phyloP scores from a whole-genome alignment of 345 rosid species.

The Corchorus capsularis region DNA sequence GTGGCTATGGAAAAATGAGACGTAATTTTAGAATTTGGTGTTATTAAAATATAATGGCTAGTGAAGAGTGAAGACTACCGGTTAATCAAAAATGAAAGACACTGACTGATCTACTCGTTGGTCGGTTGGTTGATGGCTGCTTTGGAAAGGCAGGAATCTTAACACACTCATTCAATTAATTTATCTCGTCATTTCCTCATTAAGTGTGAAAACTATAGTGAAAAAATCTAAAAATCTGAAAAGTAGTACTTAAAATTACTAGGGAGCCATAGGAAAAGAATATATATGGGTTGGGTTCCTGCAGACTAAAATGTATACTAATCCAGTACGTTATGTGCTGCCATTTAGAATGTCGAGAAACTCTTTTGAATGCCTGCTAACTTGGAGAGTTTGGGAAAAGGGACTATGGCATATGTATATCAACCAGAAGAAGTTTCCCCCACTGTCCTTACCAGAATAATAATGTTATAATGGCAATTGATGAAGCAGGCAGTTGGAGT shows the following conservation, averaged over 20 bases:
- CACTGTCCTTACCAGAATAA: neutral
- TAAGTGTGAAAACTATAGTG: neutral
- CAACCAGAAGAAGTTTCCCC: neutral
- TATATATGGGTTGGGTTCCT: neutral
- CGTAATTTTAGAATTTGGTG: no score
- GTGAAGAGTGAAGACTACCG: neutral
- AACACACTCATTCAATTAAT: neutral
- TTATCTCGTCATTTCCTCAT: conserved; percentile 1
- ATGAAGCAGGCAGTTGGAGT: neutral
- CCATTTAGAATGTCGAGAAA: no score
- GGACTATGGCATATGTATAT: no score
- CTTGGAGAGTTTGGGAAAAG: no score
- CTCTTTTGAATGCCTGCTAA: no score
- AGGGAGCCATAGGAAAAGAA: neutral
- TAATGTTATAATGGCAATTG: neutral
- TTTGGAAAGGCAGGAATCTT: neutral
- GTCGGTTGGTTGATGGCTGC: neutral
- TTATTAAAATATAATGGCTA: neutral
- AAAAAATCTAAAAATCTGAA: no score
- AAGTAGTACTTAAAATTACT: neutral
- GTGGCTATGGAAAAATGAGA: no score
- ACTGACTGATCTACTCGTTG: neutral
- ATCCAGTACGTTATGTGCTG: no score
- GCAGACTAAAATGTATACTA: neutral
- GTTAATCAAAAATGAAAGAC: no score